Conservation (phyloP, 495 filamentous ascomycete species). For the Chaetomium tenue region DNA sequence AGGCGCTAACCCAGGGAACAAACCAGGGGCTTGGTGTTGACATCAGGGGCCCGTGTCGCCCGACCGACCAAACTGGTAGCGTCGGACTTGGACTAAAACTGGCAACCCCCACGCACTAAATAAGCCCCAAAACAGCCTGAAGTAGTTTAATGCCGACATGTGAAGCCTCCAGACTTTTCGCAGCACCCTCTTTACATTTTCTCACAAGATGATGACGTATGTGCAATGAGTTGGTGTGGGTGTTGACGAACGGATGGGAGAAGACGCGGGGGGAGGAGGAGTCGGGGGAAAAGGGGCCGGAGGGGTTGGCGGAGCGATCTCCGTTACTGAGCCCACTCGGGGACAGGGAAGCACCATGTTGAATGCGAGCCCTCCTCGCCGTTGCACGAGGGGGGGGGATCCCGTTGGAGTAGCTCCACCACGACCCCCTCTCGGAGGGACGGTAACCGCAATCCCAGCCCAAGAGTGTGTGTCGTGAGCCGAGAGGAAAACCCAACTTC, state of each 20-base stretch:
- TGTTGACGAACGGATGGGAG: background rate
- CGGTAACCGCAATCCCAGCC: background rate
- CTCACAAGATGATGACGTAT: constrained; percentile 4
- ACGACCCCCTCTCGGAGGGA: background rate
- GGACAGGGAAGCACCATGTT: constrained; percentile 14
- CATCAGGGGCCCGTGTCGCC: too few relatives aligned
- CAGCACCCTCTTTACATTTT: background rate
- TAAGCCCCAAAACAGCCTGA: background rate
- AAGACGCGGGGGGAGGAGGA: background rate
- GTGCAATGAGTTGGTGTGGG: background rate
- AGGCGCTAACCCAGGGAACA: background rate
- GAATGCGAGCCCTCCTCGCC: background rate
- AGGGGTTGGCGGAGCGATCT: background rate
- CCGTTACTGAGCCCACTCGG: background rate
- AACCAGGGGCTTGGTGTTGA: too few relatives aligned
- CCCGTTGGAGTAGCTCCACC: constrained; percentile 1
- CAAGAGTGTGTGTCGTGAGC: background rate
- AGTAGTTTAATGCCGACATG: background rate
- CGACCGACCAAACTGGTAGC: too few relatives aligned
- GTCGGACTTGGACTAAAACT: background rate
- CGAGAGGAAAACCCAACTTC: background rate
- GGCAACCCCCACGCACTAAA: background rate
- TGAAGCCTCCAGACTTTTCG: background rate
- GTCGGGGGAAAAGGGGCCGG: background rate
- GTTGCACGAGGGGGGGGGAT: background rate